Evolutionary conservation across 2,329 filamentous ascomycete genomes (phyloP), one percentile per base, ranked within the genome.

Genomic region (Microdochium bolleyi): DNA sequence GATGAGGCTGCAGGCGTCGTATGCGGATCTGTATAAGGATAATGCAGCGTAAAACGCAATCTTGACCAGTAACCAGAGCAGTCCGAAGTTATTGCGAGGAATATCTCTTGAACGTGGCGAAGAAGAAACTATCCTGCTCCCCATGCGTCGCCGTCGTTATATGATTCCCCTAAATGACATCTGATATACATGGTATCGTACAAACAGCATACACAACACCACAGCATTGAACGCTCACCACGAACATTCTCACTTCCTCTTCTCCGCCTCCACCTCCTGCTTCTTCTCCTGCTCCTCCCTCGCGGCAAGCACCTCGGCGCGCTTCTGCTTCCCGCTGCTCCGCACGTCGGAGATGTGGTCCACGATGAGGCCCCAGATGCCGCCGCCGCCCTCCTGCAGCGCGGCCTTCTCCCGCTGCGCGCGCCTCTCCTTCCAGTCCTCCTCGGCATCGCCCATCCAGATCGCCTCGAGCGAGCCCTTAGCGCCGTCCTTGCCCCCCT

Each of bases 1-100:
- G 57, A 82, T 82, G 73, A 72, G 83, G 52, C 66, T 87, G 51
- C 76, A 71, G 55, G 82, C 77, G 21, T 84, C 75, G 9, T 87
- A 87, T 62, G 62, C 77, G 9, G 70, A 74, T 22, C 55, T 85
- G 58, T 85, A 85, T 60, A 66, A 71, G 30, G 69, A 75, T 22
- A 65, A 72, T 51, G 56, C 61, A 49, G 34, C 41, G 13, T 46
- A 19, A 46, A 4, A 22, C 8, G 5, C 11, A 41, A 11, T n/a
- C n/a, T n/a, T n/a, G n/a, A n/a, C n/a, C n/a, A n/a, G n/a, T n/a
- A n/a, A n/a, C n/a, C n/a, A n/a, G n/a, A n/a, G n/a, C n/a, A n/a
- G n/a, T n/a, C n/a, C n/a, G n/a, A n/a, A n/a, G n/a, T n/a, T n/a
- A n/a, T n/a, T n/a, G n/a, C n/a, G n/a, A 48, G n/a, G n/a, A 48